Conservation (phyloP, 805 yeast genomes). For the Candida boidinii region DNA sequence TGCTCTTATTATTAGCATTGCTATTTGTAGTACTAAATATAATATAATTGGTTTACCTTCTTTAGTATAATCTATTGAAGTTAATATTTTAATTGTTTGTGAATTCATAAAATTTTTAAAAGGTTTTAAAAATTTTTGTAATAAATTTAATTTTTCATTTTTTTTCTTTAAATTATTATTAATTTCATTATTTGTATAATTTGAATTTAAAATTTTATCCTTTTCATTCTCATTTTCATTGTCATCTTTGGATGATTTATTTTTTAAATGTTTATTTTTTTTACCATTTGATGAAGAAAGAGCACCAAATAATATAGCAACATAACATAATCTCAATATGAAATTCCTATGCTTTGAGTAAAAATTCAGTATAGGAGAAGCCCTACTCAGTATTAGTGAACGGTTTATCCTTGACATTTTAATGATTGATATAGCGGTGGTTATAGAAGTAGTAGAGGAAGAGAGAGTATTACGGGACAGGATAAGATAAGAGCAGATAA, state of each 20-base stretch:
- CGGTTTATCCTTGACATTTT: too few relatives aligned
- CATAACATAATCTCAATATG: conserved; percentile 15
- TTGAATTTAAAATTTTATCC: conserved; percentile 2
- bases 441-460: too few relatives aligned
- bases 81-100: too few relatives aligned
- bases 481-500: too few relatives aligned
- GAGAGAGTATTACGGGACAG: too few relatives aligned
- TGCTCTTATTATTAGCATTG: conserved; percentile 59
- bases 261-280: background rate
- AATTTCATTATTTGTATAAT: background rate
- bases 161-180: conserved; percentile 1
- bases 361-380: conserved; percentile 6
- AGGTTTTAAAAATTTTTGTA: conserved; percentile 11
- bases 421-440: too few relatives aligned
- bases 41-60: conserved; percentile 7
- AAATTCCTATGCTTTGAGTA: conserved; percentile 15
- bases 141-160: conserved; percentile 11
- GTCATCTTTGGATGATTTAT: background rate
- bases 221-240: background rate
- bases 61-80: too few relatives aligned
- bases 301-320: conserved; percentile 13
- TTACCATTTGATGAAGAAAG: conserved; percentile 15
- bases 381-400: too few relatives aligned
- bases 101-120: too few relatives aligned
- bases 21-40: conserved; percentile 42